A percentile compares a stretch with the other conserved stretches of the same genome.
Evolutionary conservation across 2,329 filamentous ascomycete species (phyloP).

Genomic region (Colletotrichum sansevieriae): DNA sequence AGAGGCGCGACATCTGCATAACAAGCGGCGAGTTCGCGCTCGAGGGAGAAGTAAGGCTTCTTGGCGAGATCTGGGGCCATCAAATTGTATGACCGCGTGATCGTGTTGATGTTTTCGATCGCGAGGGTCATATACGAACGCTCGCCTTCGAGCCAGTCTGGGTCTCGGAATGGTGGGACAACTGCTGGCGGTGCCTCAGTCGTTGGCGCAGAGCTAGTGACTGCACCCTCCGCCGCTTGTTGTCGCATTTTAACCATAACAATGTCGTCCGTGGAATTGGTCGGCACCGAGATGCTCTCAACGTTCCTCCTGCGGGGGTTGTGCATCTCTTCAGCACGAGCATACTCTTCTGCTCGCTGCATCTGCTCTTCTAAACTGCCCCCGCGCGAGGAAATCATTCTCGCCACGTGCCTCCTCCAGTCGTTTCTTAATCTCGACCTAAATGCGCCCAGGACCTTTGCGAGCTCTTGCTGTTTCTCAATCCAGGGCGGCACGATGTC

Average conservation of each 20-base stretch:
- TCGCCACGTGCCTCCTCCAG: constrained; percentile 86
- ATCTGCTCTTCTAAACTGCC: constrained; percentile 82
- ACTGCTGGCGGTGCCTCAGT: constrained; percentile 48
- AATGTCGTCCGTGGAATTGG: constrained; percentile 61
- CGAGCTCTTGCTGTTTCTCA: constrained; percentile 95
- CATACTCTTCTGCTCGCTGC: constrained; percentile 77
- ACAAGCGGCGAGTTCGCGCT: constrained; percentile 84
- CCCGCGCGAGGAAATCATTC: constrained; percentile 82
- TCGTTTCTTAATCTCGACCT: constrained; percentile 80
- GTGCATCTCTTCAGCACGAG: constrained; percentile 76
- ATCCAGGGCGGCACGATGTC: constrained; percentile 98
- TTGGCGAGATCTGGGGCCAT: constrained; percentile 94
- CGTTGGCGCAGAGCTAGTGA: constrained; percentile 8
- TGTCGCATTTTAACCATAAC: constrained; percentile 62
- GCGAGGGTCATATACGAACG: constrained; percentile 80
- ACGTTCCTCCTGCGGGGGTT: constrained; percentile 68
- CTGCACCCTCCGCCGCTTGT: constrained; percentile 36
- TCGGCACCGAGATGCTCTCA: constrained; percentile 62
- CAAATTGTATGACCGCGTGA: constrained; percentile 91
- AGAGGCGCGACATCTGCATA: constrained; percentile 88
- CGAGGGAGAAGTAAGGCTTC: constrained; percentile 89
- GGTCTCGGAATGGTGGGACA: constrained; percentile 80
- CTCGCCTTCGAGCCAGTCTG: constrained; percentile 80
- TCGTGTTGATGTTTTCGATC: constrained; percentile 81
- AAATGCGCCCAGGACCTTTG: constrained; percentile 77